Evolutionary conservation across 345 rosid genomes (phyloP).

Genomic region (Euphorbia tirucalli): DNA sequence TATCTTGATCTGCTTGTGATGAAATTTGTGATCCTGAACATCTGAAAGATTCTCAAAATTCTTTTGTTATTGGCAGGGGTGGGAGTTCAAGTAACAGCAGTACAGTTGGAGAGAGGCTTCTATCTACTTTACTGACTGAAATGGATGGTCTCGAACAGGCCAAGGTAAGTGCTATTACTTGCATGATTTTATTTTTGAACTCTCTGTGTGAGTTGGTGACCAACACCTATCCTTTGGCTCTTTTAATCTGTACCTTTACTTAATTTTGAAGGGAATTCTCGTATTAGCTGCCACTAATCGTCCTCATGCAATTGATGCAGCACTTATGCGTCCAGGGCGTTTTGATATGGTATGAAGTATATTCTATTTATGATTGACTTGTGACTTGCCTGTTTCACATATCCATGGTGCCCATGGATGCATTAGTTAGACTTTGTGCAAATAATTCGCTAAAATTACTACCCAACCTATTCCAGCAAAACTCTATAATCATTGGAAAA

Average conservation of each 20-base stretch:
- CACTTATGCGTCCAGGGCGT: slow-evolving; percentile 95
- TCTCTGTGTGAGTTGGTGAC: background rate
- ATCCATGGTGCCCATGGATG: background rate
- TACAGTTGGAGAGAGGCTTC: slow-evolving; percentile 87
- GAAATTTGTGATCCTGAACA: background rate
- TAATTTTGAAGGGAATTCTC: slow-evolving; percentile 65
- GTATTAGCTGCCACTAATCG: slow-evolving; percentile 94
- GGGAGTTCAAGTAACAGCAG: slow-evolving; percentile 60
- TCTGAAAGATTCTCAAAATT: background rate
- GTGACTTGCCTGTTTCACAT: background rate
- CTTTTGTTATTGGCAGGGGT: slow-evolving; percentile 45
- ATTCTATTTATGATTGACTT: background rate
- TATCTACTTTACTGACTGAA: slow-evolving; percentile 87
- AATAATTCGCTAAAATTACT: no score
- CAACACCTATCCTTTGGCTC: no score
- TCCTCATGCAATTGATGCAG: slow-evolving; percentile 86
- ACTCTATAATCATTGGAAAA: no score
- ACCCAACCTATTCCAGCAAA: no score
- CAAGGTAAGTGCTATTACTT: slow-evolving; percentile 43
- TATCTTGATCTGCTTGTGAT: background rate
- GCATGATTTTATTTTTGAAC: background rate
- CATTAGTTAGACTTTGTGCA: background rate
- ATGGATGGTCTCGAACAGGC: slow-evolving; percentile 96
- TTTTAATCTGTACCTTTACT: no score
- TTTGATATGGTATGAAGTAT: slow-evolving; percentile 65